These are phyloP conservation scores for Yamadazyma kanchanaburiensis DNA, from an alignment of 1,139 yeast species.

Conservation along the genomic window DNA sequence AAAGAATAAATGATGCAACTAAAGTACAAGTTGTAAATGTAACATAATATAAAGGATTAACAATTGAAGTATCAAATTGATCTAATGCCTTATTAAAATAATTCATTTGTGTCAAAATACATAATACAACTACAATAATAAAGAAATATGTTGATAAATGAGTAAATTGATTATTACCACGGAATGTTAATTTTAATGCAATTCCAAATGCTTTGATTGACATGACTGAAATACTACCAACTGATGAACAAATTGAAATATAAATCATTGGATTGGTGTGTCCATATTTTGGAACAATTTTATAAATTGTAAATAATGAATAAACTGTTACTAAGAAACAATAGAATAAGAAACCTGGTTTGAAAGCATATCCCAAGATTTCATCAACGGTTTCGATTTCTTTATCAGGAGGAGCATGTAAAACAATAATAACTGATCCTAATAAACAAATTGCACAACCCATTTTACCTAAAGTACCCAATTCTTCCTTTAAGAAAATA, in stretches of 20 bases:
- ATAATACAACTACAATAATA: constrained; percentile 71
- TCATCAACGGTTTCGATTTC: constrained; percentile 88
- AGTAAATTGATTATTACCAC: constrained; percentile 88
- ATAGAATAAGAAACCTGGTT: constrained; percentile 76
- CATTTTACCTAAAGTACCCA: constrained; percentile 87
- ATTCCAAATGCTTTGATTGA: constrained; percentile 92
- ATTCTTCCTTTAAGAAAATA: constrained; percentile 76
- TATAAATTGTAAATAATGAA: constrained; percentile 76
- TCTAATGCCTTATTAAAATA: constrained; percentile 91
- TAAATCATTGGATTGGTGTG: constrained; percentile 84
- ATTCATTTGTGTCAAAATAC: constrained; percentile 90
- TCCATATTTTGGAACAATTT: constrained; percentile 80
- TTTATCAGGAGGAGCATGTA: constrained; percentile 93
- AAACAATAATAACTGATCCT: constrained; percentile 86
- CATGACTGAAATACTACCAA: constrained; percentile 90
- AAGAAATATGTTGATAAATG: constrained; percentile 83
- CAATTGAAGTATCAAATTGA: constrained; percentile 89
- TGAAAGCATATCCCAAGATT: constrained; percentile 73
- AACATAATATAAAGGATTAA: constrained; percentile 87
- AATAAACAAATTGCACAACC: constrained; percentile 90
- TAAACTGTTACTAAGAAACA: constrained; percentile 60
- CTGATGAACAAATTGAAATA: constrained; percentile 85
- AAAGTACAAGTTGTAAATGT: constrained; percentile 89
- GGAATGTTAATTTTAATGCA: constrained; percentile 78
- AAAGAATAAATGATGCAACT: constrained; percentile 80